Percentiles rank a stretch among this genome's conserved stretches.
Conservation (phyloP, 805 yeast species). For the Kodamaea fukazawae region DNA sequence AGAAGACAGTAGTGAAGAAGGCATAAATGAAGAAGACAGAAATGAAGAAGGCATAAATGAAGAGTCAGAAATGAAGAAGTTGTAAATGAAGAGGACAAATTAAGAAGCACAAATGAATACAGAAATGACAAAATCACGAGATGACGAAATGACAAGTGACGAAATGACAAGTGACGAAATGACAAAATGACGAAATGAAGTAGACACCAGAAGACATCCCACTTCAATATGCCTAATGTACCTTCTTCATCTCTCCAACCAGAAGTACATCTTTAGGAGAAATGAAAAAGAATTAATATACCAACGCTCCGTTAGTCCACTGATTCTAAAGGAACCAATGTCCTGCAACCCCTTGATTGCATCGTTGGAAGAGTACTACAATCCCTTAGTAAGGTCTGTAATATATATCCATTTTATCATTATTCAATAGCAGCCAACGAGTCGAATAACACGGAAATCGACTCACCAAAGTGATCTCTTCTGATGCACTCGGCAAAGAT, state of each 20-base stretch:
- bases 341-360: conserved; percentile 57
- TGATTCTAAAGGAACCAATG: conserved; percentile 30
- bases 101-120: too few species aligned
- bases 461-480: conserved; percentile 98
- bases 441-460: conserved; percentile 89
- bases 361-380: conserved; percentile 41
- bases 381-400: background rate
- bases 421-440: conserved; percentile 63
- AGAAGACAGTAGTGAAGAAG: too few species aligned
- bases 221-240: too few species aligned
- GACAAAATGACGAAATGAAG: too few species aligned
- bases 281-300: conserved; percentile 22
- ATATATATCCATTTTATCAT: background rate
- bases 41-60: too few species aligned
- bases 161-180: too few species aligned
- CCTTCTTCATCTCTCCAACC: background rate
- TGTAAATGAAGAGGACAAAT: too few species aligned
- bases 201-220: too few species aligned
- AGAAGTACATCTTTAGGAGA: background rate
- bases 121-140: too few species aligned
- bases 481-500: conserved; percentile 97
- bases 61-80: too few species aligned
- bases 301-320: conserved; percentile 64
- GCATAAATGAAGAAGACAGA: too few species aligned
- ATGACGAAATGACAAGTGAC: too few species aligned